phyloP scores from a whole-genome alignment of 2,329 filamentous ascomycete genomes.

The Sporothrix variecibatus region DNA sequence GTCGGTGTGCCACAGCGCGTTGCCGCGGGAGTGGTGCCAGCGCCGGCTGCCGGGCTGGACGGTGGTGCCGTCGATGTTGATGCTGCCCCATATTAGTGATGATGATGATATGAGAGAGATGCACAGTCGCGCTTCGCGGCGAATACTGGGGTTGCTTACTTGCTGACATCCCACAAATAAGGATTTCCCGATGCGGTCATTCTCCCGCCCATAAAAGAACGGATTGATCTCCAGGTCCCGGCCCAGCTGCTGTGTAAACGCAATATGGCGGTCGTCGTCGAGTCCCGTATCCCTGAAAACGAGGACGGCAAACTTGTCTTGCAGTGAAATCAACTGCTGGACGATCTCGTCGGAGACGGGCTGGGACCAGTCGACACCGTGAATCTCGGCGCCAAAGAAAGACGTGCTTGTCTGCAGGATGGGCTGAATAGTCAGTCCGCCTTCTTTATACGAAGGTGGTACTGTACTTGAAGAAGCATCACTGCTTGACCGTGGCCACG shows the following conservation, averaged over 20 bases:
- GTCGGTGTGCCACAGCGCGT: conserved; percentile 18
- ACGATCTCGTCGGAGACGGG: not conserved
- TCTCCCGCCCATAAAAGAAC: not conserved
- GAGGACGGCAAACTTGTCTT: not conserved
- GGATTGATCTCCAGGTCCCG: not conserved
- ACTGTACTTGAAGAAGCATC: too few species aligned
- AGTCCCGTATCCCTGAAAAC: conserved; percentile 1
- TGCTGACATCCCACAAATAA: not conserved
- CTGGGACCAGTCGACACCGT: not conserved
- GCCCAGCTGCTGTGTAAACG: conserved; percentile 3
- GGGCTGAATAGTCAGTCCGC: not conserved
- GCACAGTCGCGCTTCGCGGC: not conserved
- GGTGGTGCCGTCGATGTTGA: not conserved
- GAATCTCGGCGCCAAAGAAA: not conserved
- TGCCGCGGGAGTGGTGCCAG: conserved; percentile 10
- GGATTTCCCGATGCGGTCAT: not conserved
- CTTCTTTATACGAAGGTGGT: not conserved
- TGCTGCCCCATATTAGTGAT: too few species aligned
- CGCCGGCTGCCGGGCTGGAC: conserved; percentile 5
- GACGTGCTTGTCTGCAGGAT: not conserved
- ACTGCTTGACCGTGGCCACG: not conserved
- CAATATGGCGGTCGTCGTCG: conserved; percentile 15
- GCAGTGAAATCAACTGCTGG: not conserved
- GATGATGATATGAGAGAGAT: not conserved
- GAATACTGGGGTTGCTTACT: not conserved